A percentile compares a stretch with the other conserved stretches of the same genome.
Conservation (phyloP, 2,329 filamentous ascomycete genomes). For the Colletotrichum sp. region DNA sequence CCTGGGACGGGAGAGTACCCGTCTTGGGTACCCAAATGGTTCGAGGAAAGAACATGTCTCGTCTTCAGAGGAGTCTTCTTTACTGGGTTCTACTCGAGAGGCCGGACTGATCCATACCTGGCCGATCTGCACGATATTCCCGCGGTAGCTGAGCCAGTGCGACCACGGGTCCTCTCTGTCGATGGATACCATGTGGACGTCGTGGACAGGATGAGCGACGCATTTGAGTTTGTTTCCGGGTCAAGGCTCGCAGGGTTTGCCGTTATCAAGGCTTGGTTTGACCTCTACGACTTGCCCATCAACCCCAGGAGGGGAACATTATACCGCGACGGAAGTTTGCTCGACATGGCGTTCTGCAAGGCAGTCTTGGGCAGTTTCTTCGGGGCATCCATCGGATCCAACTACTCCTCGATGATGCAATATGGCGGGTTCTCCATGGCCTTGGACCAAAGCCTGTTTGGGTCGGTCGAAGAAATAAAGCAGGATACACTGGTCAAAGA, state of each 20-base stretch:
- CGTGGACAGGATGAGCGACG: not conserved
- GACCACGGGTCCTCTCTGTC: slow-evolving; percentile 6
- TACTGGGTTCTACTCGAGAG: slow-evolving; percentile 14
- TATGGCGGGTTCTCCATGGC: not conserved
- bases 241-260: not conserved
- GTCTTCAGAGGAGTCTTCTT: slow-evolving; percentile 12
- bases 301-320: not conserved
- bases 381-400: not conserved
- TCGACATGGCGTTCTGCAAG: slow-evolving; percentile 18
- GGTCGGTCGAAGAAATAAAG: not conserved
- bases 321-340: slow-evolving; percentile 10
- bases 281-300: not conserved
- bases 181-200: slow-evolving; percentile 17
- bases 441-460: not conserved
- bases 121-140: slow-evolving; percentile 8
- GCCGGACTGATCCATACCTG: slow-evolving; percentile 2
- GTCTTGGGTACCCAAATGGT: slow-evolving; percentile 23
- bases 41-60: slow-evolving; percentile 1
- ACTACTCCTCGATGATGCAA: not conserved
- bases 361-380: slow-evolving; percentile 5
- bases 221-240: not conserved
- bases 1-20: slow-evolving; percentile 13
- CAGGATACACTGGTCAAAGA: not conserved
- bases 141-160: not conserved
- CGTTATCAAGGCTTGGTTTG: not conserved